phyloP scores from a whole-genome alignment of 2,329 filamentous ascomycete species.

The Fusarium sp. region DNA sequence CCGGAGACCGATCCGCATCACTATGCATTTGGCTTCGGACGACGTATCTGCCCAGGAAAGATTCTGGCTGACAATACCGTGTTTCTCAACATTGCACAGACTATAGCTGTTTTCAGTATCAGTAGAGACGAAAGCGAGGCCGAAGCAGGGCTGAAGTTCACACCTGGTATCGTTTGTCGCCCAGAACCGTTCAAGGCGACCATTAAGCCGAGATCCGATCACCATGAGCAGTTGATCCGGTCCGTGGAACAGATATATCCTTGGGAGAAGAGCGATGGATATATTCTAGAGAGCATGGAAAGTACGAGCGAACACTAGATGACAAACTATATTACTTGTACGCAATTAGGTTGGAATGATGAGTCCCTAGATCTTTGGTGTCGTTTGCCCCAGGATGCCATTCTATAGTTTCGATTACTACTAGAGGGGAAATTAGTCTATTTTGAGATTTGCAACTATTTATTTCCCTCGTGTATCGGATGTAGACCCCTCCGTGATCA shows the following conservation, averaged over 20 bases:
- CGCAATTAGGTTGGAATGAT: too few species aligned
- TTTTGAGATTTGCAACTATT: background rate
- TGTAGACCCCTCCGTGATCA: conserved; percentile 12
- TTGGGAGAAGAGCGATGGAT: conserved; percentile 37
- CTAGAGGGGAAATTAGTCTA: background rate
- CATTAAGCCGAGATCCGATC: conserved; percentile 29
- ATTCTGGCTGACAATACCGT: conserved; percentile 51
- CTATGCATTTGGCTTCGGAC: conserved; percentile 55
- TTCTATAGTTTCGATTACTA: too few species aligned
- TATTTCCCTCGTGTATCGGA: background rate
- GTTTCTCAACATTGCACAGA: conserved; percentile 57
- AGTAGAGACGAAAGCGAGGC: background rate
- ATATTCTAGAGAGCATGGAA: conserved; percentile 22
- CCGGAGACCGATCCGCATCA: conserved; percentile 49
- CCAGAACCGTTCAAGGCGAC: conserved; percentile 28
- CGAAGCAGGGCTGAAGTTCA: conserved; percentile 19
- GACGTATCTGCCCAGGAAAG: conserved; percentile 54
- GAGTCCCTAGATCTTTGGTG: too few species aligned
- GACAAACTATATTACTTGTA: too few species aligned
- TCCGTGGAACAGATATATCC: conserved; percentile 34
- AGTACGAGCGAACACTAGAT: background rate
- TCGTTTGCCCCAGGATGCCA: too few species aligned
- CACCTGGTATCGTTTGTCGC: conserved; percentile 36
- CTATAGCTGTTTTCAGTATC: conserved; percentile 63
- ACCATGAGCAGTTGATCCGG: conserved; percentile 29